Evolutionary conservation across 202 grass and related monocot genomes (phyloP), one percentile per base, ranked within the genome.

Genomic region (Carex arenaria): DNA sequence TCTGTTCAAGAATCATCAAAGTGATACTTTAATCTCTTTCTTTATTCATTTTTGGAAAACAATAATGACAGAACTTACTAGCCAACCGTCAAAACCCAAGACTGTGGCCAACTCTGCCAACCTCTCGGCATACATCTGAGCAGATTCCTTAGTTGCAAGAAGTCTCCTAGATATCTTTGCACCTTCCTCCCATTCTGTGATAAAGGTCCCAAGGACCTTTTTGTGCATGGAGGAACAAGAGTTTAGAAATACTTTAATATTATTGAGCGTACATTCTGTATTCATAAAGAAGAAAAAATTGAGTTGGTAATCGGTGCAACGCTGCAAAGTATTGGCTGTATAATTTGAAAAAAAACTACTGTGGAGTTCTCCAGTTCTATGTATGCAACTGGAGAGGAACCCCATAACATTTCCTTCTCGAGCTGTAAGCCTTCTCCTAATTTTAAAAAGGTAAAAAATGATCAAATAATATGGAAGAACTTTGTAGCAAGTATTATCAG

Each of bases 41-140:
- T 56, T 5, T 5, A 7, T 28, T 17, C 7, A 5, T 61, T 19
- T 80, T 80, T 43, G 13, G 0, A 20, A 82, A 67, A 76, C 20
- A 10, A 60, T 34, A 40, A 31, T 26, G 7, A 79, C 57, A 59
- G 45, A 65, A 65, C 90, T 87, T 94, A 98, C 93, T 83, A 98
- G 93, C 95, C 95, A 98, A 28, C 95, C 95, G 79, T 98, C 95
- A 55, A 98, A 98, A 28, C 95, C 88, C 81, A 95, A 84, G 13
- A 40, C 32, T 54, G 31, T 61, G 84, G 95, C 89, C 56, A 98
- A 82, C 81, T 93, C 93, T 47, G 92, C 61, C 40, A 98, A 81
- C 32, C 89, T 91, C 42, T 93, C 83, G 0, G 93, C 95, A 84
- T 95, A 95, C 90, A 93, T 90, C 73, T 84, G 85, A 9, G 95